phyloP scores from a whole-genome alignment of 2,329 filamentous ascomycete genomes.

The Mycosphaerelloides madeirae region DNA sequence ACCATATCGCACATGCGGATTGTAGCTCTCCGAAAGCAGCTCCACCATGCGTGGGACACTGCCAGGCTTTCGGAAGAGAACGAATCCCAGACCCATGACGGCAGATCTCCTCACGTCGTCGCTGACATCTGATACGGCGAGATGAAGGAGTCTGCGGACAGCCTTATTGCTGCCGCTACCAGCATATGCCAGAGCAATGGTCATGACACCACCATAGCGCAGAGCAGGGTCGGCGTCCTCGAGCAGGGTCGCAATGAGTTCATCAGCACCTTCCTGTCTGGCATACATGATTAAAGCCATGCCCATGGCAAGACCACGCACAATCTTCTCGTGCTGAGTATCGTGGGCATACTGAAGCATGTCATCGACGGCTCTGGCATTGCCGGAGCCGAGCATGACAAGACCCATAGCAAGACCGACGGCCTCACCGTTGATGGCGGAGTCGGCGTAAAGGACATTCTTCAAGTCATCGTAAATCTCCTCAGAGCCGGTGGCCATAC shows the following conservation, averaged over 20 bases:
- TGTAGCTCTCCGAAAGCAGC: constrained; percentile 95
- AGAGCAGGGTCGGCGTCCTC: constrained; percentile 91
- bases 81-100: constrained; percentile 97
- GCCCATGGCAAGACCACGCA: constrained; percentile 87
- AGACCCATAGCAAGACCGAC: constrained; percentile 94
- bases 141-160: constrained; percentile 88
- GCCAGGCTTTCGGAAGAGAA: constrained; percentile 94
- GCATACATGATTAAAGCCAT: constrained; percentile 99
- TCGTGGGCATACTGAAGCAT: constrained; percentile 98
- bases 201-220: constrained; percentile 96
- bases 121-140: constrained; percentile 95
- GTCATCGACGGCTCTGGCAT: constrained; percentile 84
- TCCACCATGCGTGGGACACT: constrained; percentile 99
- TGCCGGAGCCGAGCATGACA: constrained; percentile 97
- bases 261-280: constrained; percentile 88
- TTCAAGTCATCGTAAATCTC: constrained; percentile 89
- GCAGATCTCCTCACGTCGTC: constrained; percentile 94
- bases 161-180: constrained; percentile 98
- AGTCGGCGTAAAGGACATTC: constrained; percentile 84
- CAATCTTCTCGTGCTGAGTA: constrained; percentile 98
- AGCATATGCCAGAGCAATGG: constrained; percentile 95
- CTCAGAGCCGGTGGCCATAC: constrained; percentile 91
- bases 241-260: constrained; percentile 86
- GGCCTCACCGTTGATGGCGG: constrained; percentile 92
- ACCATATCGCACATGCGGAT: constrained; percentile 95